These are phyloP conservation scores for Plectranthus barbatus DNA, from an alignment of 257 asterid genomes.

Conservation along the genomic window DNA sequence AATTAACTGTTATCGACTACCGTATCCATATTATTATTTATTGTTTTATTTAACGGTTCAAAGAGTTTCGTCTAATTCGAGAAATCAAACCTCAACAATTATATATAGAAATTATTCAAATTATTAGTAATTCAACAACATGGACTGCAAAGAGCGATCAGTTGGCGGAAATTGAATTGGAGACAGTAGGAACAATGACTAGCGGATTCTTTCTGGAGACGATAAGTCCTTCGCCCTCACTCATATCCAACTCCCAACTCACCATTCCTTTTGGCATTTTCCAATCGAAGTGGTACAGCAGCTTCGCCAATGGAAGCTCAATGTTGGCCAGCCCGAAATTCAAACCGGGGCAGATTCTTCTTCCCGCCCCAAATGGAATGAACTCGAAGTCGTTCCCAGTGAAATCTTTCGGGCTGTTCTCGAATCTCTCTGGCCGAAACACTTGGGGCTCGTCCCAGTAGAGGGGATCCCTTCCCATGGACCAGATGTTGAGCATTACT, in stretches of 20 bases:
- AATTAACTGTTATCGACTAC: too few relatives aligned
- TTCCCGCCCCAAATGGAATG: constrained; percentile 30
- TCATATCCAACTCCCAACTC: constrained; percentile 15
- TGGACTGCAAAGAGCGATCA: neutral
- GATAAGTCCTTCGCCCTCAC: constrained; percentile 16
- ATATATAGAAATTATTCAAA: too few relatives aligned
- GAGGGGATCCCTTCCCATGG: constrained; percentile 27
- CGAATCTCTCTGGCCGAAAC: constrained; percentile 22
- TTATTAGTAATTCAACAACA: too few relatives aligned
- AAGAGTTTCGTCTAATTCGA: too few relatives aligned
- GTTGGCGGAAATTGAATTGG: neutral
- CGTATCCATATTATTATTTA: too few relatives aligned
- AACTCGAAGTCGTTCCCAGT: constrained; percentile 15
- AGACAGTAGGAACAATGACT: neutral
- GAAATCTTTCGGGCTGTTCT: constrained; percentile 12
- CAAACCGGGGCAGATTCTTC: constrained; percentile 25
- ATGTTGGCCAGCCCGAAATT: constrained; percentile 14
- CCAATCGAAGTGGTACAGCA: constrained; percentile 29
- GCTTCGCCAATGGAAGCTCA: constrained; percentile 17
- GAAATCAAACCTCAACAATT: too few relatives aligned
- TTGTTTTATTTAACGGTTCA: too few relatives aligned
- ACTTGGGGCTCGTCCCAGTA: constrained; percentile 20
- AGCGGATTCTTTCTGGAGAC: constrained; percentile 8
- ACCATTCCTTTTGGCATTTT: constrained; percentile 8
- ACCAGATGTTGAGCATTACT: constrained; percentile 22